Conservation (phyloP, 306 rosid genomes). For the Mimosa pudica region DNA sequence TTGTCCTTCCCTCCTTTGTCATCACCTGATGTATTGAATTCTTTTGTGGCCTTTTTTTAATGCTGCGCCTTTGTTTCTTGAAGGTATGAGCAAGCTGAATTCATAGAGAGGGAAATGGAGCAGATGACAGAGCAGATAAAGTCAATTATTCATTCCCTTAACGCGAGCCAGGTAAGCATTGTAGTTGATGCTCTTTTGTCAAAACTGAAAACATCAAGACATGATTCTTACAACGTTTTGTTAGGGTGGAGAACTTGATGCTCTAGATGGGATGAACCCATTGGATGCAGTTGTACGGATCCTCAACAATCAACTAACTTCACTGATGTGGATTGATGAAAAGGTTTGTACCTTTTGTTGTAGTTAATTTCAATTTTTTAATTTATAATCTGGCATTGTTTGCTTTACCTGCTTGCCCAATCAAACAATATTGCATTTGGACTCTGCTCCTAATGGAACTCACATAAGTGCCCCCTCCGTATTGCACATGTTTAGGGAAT, state of each 20-base stretch:
- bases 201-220: background rate
- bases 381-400: conserved; percentile 1
- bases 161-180: conserved; percentile 79
- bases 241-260: conserved; percentile 91
- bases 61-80: background rate
- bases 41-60: background rate
- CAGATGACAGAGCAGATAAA: conserved; percentile 96
- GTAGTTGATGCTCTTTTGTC: conserved; percentile 19
- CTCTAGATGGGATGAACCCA: conserved; percentile 73
- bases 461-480: background rate
- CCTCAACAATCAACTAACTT: conserved; percentile 89
- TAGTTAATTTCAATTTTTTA: conserved; percentile 9
- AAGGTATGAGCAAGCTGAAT: conserved; percentile 95
- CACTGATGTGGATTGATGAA: conserved; percentile 97
- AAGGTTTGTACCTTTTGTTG: conserved; percentile 62
- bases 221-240: conserved; percentile 32
- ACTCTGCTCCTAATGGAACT: background rate
- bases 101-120: conserved; percentile 87
- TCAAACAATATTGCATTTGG: background rate
- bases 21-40: conserved; percentile 10
- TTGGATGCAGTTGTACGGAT: conserved; percentile 87
- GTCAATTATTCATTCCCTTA: conserved; percentile 81
- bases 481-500: no score
- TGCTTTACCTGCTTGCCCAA: background rate
- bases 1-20: conserved; percentile 5